Percentiles rank a stretch among this genome's conserved stretches.
Conservation (phyloP, 148 eudicot species). For the Camellia japonica region DNA sequence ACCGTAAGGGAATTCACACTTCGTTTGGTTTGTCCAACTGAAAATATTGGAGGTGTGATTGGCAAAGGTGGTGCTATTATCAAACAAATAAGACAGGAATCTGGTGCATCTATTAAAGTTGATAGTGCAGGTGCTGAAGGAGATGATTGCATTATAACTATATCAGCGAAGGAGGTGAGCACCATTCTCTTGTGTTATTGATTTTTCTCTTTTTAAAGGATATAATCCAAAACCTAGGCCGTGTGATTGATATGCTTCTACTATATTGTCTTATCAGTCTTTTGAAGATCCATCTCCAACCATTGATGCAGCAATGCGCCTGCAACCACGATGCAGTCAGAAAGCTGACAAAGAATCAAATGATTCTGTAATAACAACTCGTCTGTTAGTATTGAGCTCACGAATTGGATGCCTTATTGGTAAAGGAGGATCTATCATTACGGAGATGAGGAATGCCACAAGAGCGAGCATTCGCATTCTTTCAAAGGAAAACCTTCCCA, state of each 20-base stretch:
- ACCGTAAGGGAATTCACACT: slow-evolving; percentile 65
- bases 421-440: slow-evolving; percentile 83
- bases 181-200: neutral
- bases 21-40: slow-evolving; percentile 88
- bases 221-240: neutral
- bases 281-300: slow-evolving; percentile 77
- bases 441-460: slow-evolving; percentile 77
- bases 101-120: slow-evolving; percentile 80
- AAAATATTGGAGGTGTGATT: slow-evolving; percentile 83
- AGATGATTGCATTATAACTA: slow-evolving; percentile 72
- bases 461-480: slow-evolving; percentile 88
- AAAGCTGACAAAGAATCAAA: slow-evolving; percentile 75
- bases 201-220: neutral
- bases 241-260: slow-evolving; percentile 5
- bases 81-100: slow-evolving; percentile 88
- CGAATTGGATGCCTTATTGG: slow-evolving; percentile 88
- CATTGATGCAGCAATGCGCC: slow-evolving; percentile 88
- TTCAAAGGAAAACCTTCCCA: slow-evolving; percentile 77
- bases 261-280: slow-evolving; percentile 32
- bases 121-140: slow-evolving; percentile 78
- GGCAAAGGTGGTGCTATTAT: slow-evolving; percentile 94
- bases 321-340: slow-evolving; percentile 85
- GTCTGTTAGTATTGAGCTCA: slow-evolving; percentile 70
- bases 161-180: slow-evolving; percentile 85
- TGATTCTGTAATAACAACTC: slow-evolving; percentile 62